phyloP scores from a whole-genome alignment of 306 rosid genomes.

The Sechiopsis laciniata region DNA sequence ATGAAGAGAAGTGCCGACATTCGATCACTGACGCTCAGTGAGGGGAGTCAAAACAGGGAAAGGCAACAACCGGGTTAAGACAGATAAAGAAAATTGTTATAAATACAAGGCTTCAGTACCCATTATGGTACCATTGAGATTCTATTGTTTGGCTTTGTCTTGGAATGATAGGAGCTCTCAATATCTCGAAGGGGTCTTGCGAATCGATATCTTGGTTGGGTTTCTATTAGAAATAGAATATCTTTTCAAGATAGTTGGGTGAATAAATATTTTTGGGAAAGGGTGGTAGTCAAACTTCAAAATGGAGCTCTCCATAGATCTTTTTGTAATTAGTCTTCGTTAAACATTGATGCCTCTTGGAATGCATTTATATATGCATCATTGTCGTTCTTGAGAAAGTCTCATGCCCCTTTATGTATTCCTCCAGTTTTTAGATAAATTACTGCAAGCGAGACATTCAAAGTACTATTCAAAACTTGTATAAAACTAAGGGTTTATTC shows the following conservation, averaged over 20 bases:
- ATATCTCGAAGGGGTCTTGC: too few species aligned
- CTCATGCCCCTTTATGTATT: neutral
- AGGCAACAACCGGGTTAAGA: too few species aligned
- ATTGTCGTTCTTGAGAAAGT: neutral
- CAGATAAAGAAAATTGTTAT: too few species aligned
- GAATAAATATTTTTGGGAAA: neutral
- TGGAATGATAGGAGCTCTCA: too few species aligned
- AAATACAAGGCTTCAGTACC: too few species aligned
- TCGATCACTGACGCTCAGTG: too few species aligned
- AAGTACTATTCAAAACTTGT: neutral
- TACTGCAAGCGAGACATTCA: neutral
- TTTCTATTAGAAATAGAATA: neutral
- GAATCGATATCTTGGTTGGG: too few species aligned
- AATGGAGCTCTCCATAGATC: neutral
- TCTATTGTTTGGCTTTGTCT: too few species aligned
- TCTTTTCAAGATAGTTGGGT: neutral
- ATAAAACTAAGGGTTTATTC: constrained; percentile 7
- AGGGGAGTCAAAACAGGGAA: too few species aligned
- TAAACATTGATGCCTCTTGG: neutral
- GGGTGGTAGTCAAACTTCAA: neutral
- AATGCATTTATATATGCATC: neutral
- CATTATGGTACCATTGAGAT: too few species aligned
- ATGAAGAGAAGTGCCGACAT: too few species aligned
- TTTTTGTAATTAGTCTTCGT: neutral
- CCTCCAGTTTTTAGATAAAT: neutral